Evolutionary conservation across 73 alveolate genomes (phyloP).

Genomic region (Symbiodinium pilosum): DNA sequence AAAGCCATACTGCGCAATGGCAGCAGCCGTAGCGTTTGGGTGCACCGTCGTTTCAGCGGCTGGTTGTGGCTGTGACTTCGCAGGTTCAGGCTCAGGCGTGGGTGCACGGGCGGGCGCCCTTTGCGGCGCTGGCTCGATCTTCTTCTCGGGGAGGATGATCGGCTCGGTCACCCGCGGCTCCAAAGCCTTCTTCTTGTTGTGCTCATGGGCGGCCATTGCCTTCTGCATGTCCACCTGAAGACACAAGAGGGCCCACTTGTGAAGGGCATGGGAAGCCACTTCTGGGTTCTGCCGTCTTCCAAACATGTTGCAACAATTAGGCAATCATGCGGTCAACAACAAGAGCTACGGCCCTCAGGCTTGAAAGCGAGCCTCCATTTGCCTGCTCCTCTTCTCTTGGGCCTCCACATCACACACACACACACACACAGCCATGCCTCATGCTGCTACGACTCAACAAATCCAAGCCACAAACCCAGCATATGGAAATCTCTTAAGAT

Average conservation of each 20-base stretch:
- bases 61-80: not conserved
- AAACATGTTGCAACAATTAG: too few relatives aligned
- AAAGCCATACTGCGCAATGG: not conserved
- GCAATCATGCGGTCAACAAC: too few relatives aligned
- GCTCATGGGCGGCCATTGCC: constrained; percentile 84
- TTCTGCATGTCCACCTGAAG: constrained; percentile 38
- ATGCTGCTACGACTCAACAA: too few relatives aligned
- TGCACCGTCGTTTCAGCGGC: not conserved
- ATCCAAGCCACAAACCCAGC: too few relatives aligned
- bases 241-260: too few relatives aligned
- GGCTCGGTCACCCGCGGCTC: constrained; percentile 52
- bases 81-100: not conserved
- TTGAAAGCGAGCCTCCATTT: constrained; percentile 12
- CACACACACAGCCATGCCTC: not conserved
- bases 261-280: too few relatives aligned
- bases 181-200: constrained; percentile 48
- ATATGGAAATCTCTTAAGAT: too few relatives aligned
- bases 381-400: constrained; percentile 21
- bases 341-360: not conserved
- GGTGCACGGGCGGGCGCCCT: not conserved
- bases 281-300: too few relatives aligned
- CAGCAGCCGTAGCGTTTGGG: not conserved
- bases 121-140: not conserved
- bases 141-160: constrained; percentile 39
- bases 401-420: constrained; percentile 13